Percentiles rank a stretch among this genome's conserved stretches.
Evolutionary conservation across 1,139 yeast genomes (phyloP).

Genomic region (Kurtzmaniella quercitrusa): DNA sequence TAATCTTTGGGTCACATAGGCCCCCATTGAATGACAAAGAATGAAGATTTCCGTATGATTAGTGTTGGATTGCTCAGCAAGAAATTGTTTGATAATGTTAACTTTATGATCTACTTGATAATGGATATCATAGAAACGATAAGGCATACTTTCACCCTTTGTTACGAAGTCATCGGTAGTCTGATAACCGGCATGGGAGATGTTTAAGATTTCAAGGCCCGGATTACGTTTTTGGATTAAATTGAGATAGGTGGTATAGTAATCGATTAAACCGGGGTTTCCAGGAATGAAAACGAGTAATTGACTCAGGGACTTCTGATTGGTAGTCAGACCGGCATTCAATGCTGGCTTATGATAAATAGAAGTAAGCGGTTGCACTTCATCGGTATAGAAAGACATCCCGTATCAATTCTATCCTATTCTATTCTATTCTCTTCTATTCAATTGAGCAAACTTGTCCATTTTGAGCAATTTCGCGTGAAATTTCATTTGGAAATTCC

Average conservation of each 20-base stretch:
- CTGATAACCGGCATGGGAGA: constrained; percentile 53
- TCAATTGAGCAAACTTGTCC: too few relatives aligned
- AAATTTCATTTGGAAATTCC: too few relatives aligned
- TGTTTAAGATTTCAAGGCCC: constrained; percentile 43
- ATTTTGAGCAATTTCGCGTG: too few relatives aligned
- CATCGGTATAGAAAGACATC: constrained; percentile 14
- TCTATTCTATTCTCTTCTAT: neutral
- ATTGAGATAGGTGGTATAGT: constrained; percentile 47
- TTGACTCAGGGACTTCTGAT: constrained; percentile 9
- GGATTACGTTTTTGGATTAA: constrained; percentile 42
- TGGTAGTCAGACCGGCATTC: constrained; percentile 1
- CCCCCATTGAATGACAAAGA: constrained; percentile 62
- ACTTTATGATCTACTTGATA: constrained; percentile 52
- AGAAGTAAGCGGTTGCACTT: constrained; percentile 22
- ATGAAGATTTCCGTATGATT: constrained; percentile 34
- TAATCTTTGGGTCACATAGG: constrained; percentile 52
- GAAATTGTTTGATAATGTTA: constrained; percentile 29
- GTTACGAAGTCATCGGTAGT: constrained; percentile 20
- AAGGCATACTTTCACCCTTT: constrained; percentile 9
- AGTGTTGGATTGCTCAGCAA: constrained; percentile 11
- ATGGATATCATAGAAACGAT: constrained; percentile 31
- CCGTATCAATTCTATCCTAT: neutral
- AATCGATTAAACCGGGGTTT: constrained; percentile 63
- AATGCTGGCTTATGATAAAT: constrained; percentile 20
- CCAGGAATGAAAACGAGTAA: constrained; percentile 60